Evolutionary conservation across 78 protist species (phyloP).

Genomic region (Andalucia godoyi): DNA sequence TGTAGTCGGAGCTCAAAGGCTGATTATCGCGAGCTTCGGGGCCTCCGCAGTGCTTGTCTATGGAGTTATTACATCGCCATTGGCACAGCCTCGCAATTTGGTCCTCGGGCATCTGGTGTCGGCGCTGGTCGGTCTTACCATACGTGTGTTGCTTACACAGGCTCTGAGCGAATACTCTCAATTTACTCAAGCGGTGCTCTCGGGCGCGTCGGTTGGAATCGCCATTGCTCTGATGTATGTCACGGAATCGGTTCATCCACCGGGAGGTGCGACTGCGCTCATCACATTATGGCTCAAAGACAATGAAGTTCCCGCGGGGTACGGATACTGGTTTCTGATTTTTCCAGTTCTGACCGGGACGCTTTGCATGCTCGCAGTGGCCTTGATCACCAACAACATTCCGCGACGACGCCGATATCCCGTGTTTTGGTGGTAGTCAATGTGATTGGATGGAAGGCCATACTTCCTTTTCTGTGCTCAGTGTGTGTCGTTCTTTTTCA

Average conservation of each 20-base stretch:
- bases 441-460: too few species aligned
- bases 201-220: conserved; percentile 14
- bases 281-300: conserved; percentile 10
- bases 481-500: too few species aligned
- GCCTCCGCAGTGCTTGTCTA: conserved; percentile 46
- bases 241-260: conserved; percentile 37
- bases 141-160: neutral
- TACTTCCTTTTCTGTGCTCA: too few species aligned
- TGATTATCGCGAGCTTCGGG: conserved; percentile 41
- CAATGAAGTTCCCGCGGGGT: too few species aligned
- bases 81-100: conserved; percentile 50
- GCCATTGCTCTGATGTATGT: conserved; percentile 32
- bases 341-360: neutral
- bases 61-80: conserved; percentile 34
- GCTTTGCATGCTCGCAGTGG: neutral
- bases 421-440: too few species aligned
- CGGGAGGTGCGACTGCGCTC: conserved; percentile 51
- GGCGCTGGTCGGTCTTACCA: conserved; percentile 24
- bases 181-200: too few species aligned
- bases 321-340: neutral
- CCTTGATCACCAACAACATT: neutral
- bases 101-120: conserved; percentile 32
- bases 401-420: neutral
- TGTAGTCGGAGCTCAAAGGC: too few species aligned
- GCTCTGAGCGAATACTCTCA: neutral